Conservation (phyloP, 768 basidiomycete genomes). For the Tricholoma saponaceum region DNA sequence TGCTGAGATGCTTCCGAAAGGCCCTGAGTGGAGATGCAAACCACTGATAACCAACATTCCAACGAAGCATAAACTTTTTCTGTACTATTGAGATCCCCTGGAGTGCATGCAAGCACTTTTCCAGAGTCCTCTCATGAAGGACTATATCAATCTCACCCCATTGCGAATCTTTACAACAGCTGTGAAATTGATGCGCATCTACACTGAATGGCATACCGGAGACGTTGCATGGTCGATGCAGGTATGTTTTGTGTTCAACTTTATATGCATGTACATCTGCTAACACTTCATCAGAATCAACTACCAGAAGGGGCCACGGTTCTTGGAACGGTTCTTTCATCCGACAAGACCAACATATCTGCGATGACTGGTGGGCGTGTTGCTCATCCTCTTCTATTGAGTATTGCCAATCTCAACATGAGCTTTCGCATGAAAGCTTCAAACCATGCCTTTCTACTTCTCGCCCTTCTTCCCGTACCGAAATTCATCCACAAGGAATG, state of each 20-base stretch:
- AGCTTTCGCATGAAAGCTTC: constrained; percentile 11
- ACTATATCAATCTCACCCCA: constrained; percentile 21
- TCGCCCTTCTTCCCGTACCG: constrained; percentile 15
- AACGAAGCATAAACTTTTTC: not conserved
- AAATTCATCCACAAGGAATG: constrained; percentile 3
- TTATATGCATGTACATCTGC: not conserved
- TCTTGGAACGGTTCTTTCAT: constrained; percentile 12
- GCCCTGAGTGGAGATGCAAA: not conserved
- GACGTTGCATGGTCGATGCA: not conserved
- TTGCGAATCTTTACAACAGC: constrained; percentile 9
- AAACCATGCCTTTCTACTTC: constrained; percentile 13
- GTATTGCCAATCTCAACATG: constrained; percentile 12
- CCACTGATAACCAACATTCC: not conserved
- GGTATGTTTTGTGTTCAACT: not conserved
- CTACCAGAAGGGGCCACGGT: constrained; percentile 14
- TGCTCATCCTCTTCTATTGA: constrained; percentile 11
- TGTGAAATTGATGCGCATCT: constrained; percentile 4
- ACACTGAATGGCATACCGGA: not conserved
- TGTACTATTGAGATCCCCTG: constrained; percentile 6
- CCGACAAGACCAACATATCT: constrained; percentile 18
- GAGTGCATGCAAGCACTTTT: constrained; percentile 25
- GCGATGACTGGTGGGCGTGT: constrained; percentile 11
- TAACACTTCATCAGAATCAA: constrained; percentile 5
- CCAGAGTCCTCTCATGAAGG: constrained; percentile 17
- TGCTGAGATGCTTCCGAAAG: not conserved